Evolutionary conservation across 495 filamentous ascomycete species (phyloP).

Genomic region (Aspergillus funiculosus): DNA sequence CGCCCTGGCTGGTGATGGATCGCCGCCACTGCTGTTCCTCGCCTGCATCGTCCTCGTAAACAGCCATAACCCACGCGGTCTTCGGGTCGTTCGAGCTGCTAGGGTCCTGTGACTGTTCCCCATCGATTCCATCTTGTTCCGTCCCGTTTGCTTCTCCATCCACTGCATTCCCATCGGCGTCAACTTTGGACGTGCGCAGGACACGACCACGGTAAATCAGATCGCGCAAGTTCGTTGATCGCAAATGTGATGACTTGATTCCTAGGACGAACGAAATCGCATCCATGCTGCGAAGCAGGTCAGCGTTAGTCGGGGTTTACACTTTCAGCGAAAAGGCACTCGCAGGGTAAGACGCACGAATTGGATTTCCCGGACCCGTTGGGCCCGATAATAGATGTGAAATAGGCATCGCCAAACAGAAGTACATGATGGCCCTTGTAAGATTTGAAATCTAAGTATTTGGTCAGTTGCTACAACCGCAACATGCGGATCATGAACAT

Average conservation of each 20-base stretch:
- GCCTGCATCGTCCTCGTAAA: conserved; percentile 95
- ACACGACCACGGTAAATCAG: conserved; percentile 95
- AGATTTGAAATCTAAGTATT: conserved; percentile 84
- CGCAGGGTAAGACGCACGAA: conserved; percentile 57
- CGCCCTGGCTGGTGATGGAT: conserved; percentile 78
- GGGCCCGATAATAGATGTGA: conserved; percentile 97
- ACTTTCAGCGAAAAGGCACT: conserved; percentile 22
- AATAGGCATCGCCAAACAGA: conserved; percentile 96
- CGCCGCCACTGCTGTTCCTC: conserved; percentile 96
- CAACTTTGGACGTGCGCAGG: conserved; percentile 82
- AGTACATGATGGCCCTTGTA: conserved; percentile 95
- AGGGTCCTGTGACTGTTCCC: conserved; percentile 46
- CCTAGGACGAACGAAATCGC: conserved; percentile 98
- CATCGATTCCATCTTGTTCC: conserved; percentile 33
- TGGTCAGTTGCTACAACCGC: conserved; percentile 4
- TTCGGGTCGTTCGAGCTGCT: conserved; percentile 68
- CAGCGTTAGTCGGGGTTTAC: too few relatives aligned
- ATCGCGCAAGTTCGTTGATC: conserved; percentile 90
- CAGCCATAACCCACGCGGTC: conserved; percentile 97
- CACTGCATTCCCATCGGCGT: conserved; percentile 71
- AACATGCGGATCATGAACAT: neutral
- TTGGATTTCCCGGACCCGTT: conserved; percentile 99
- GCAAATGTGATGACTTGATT: conserved; percentile 95
- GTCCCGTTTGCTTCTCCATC: conserved; percentile 48
- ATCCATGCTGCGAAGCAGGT: conserved; percentile 72